These are phyloP conservation scores for Mallotus japonicus DNA, from an alignment of 441 rosid species.

Conservation along the genomic window DNA sequence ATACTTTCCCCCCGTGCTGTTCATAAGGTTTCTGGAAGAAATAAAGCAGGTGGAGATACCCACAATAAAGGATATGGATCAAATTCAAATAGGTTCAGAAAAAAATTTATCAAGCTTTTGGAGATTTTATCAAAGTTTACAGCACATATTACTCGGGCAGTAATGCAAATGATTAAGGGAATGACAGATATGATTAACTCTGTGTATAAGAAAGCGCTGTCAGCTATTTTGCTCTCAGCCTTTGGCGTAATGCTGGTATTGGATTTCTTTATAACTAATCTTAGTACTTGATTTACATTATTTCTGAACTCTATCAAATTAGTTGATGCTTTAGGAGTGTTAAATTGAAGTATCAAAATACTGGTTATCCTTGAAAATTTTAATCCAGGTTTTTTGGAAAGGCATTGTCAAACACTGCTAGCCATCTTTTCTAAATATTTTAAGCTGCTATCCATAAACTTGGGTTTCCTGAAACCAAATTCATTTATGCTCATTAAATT, in stretches of 20 bases:
- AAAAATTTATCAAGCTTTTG: conserved; percentile 31
- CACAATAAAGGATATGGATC: conserved; percentile 31
- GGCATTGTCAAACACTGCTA: no score
- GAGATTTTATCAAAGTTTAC: conserved; percentile 35
- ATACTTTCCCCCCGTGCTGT: conserved; percentile 58
- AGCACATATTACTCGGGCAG: conserved; percentile 29
- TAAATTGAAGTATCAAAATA: no score
- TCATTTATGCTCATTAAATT: no score
- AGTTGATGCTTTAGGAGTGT: no score
- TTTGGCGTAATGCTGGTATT: conserved; percentile 76
- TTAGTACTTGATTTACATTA: conserved; percentile 14
- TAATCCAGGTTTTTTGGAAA: no score
- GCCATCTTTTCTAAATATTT: no score
- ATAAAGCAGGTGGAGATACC: conserved; percentile 24
- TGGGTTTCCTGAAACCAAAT: no score
- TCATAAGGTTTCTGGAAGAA: conserved; percentile 29
- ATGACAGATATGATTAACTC: conserved; percentile 50
- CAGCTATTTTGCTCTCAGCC: conserved; percentile 58
- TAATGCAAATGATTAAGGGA: conserved; percentile 41
- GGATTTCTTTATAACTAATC: conserved; percentile 1
- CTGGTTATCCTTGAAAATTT: no score
- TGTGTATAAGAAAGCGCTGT: conserved; percentile 57
- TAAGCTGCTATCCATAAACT: no score
- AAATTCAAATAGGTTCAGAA: conserved; percentile 22
- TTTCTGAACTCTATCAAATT: not conserved